Evolutionary conservation across 1,284 basidiomycete species (phyloP).

Genomic region (Polyporus tsugae): DNA sequence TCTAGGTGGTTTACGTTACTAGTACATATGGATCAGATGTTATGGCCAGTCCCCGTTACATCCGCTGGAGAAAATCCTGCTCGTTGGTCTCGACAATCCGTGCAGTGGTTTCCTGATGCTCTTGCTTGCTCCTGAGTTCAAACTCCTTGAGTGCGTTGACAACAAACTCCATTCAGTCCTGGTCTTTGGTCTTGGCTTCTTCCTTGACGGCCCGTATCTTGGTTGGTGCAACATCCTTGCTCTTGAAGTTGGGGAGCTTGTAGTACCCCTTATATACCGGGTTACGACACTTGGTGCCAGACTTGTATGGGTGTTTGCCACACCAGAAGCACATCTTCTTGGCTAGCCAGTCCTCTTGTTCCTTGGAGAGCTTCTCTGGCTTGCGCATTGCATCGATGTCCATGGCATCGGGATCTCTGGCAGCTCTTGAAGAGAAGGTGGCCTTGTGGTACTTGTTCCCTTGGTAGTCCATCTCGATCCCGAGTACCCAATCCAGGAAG

Average conservation of each 20-base stretch:
- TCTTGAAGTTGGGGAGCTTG: background rate
- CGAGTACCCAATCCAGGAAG: too few relatives aligned
- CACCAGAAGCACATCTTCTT: background rate
- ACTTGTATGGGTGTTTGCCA: background rate
- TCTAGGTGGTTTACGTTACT: background rate
- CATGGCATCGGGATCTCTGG: background rate
- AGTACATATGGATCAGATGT: conserved; percentile 15
- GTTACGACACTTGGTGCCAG: background rate
- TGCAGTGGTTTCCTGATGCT: background rate
- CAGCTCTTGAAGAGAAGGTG: too few relatives aligned
- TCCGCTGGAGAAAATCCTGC: too few relatives aligned
- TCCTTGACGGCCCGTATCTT: conserved; percentile 45
- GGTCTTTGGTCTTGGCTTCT: background rate
- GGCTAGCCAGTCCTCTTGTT: background rate
- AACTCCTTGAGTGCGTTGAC: background rate
- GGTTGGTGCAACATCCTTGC: conserved; percentile 44
- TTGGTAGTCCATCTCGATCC: too few relatives aligned
- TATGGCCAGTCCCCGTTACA: conserved; percentile 38
- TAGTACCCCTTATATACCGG: background rate
- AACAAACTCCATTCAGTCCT: too few relatives aligned
- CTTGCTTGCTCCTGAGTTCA: background rate
- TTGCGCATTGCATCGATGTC: background rate
- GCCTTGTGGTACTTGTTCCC: too few relatives aligned
- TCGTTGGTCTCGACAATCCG: too few relatives aligned
- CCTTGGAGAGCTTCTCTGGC: background rate